Evolutionary conservation across 257 asterid genomes (phyloP), one percentile per base, ranked within the genome.

Genomic region (Paraleonurus japonicus): DNA sequence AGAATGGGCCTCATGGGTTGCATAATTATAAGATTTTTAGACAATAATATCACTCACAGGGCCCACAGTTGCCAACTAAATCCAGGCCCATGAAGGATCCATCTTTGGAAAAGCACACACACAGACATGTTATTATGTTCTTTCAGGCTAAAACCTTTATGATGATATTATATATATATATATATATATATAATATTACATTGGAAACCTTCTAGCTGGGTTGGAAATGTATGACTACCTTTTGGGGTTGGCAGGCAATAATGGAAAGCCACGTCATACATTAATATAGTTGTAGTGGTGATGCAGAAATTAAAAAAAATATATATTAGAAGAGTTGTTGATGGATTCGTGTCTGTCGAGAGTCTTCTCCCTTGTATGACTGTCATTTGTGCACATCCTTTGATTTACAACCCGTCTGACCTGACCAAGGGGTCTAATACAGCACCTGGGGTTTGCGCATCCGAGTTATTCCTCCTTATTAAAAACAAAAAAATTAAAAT

Each of bases 71-170:
- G 71, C 58, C 77, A 72, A 62, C 66, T 39, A 63, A 67, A 53
- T 10, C 17, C 22, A 64, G 77, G 72, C 67, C 77, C 77, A 63
- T 63, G 4, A 63, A 73, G 55, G 54, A 59, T 41, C 13, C n/a
- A 48, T 12, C 54, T 39, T 19, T 27, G 7, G 1, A 67, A 23
- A 27, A 54, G 9, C 32, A 33, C 39, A 33, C 11, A 23, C 67
- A 26, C 61, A 28, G 7, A 22, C 69, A 71, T 41, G 58, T 39
- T n/a, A 24, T 26, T 27, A 55, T 69, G 9, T 23, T 57, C 75
- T 58, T 57, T 57, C 75, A 70, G 41, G 67, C 60, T 57, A 70
- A 37, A 39, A 58, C 0, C 13, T 9, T n/a, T 19, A 48, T 72
- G 26, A 72, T 72, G 63, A 61, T 45, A 32, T 59, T 55, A 54